Percentiles rank a stretch among this genome's conserved stretches.
Evolutionary conservation across 441 rosid species (phyloP).

Genomic region (Corymbia calophylla): DNA sequence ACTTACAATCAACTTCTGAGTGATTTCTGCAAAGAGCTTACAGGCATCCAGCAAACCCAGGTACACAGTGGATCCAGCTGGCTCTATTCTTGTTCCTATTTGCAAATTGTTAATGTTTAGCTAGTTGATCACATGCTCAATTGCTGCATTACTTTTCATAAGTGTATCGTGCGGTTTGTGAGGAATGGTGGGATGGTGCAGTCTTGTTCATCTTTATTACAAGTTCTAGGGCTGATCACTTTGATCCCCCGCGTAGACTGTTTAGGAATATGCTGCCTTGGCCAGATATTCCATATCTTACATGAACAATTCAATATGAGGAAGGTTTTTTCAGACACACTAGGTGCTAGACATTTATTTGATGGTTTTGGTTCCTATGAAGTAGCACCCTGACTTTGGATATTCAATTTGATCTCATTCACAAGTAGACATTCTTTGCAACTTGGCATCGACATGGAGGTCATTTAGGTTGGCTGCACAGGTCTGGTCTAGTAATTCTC

Average conservation of each 20-base stretch:
- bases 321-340: neutral
- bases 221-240: neutral
- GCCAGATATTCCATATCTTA: neutral
- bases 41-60: constrained; percentile 70
- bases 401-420: neutral
- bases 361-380: neutral
- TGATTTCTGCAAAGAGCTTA: constrained; percentile 69
- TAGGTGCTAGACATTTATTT: neutral
- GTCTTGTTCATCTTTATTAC: neutral
- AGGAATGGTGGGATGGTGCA: neutral
- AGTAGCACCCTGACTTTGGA: neutral
- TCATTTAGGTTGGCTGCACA: neutral
- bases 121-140: neutral
- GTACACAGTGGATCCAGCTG: constrained; percentile 12
- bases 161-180: neutral
- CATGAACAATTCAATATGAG: neutral
- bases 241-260: neutral
- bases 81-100: neutral
- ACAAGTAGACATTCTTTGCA: neutral
- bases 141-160: neutral
- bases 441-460: neutral
- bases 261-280: neutral
- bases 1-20: constrained; percentile 51
- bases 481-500: neutral
- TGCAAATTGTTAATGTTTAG: neutral